A percentile compares a stretch with the other conserved stretches of the same genome.
These are phyloP conservation scores for Pichia eremophila DNA, from an alignment of 805 yeast species.

Conservation along the genomic window DNA sequence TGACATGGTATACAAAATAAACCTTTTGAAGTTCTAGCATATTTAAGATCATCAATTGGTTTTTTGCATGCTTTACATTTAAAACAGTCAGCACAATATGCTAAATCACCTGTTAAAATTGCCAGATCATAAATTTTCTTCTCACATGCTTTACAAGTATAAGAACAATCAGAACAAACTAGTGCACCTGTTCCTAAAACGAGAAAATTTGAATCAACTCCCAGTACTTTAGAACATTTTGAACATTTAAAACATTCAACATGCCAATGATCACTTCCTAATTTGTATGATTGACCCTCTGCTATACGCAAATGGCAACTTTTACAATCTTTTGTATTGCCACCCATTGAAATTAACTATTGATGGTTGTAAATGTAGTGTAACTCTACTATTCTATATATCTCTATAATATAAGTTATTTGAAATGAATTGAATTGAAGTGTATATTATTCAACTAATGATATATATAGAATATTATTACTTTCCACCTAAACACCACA, in stretches of 20 bases:
- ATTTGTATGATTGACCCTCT: constrained; percentile 91
- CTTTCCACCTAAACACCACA: too few relatives aligned
- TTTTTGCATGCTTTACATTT: constrained; percentile 81
- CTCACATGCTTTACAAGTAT: constrained; percentile 75
- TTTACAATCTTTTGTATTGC: constrained; percentile 19
- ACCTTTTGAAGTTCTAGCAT: constrained; percentile 90
- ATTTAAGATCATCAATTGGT: constrained; percentile 77
- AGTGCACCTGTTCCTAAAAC: constrained; percentile 89
- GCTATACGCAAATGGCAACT: constrained; percentile 46
- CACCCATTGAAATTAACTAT: neutral
- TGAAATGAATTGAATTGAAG: too few relatives aligned
- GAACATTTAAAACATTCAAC: constrained; percentile 87
- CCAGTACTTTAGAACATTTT: constrained; percentile 66
- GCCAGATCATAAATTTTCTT: constrained; percentile 89
- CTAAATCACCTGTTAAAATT: constrained; percentile 88
- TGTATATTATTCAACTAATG: too few relatives aligned
- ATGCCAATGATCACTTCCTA: constrained; percentile 95
- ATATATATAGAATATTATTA: too few relatives aligned
- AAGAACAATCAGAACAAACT: constrained; percentile 88
- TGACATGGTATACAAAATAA: constrained; percentile 91
- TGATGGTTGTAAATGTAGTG: too few relatives aligned
- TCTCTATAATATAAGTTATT: too few relatives aligned
- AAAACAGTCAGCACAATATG: constrained; percentile 86
- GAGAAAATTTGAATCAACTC: constrained; percentile 80
- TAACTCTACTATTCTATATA: too few relatives aligned